These are phyloP conservation scores for Globomyces sp. DNA, from an alignment of 371 early-diverging fungal genomes.

Conservation along the genomic window DNA sequence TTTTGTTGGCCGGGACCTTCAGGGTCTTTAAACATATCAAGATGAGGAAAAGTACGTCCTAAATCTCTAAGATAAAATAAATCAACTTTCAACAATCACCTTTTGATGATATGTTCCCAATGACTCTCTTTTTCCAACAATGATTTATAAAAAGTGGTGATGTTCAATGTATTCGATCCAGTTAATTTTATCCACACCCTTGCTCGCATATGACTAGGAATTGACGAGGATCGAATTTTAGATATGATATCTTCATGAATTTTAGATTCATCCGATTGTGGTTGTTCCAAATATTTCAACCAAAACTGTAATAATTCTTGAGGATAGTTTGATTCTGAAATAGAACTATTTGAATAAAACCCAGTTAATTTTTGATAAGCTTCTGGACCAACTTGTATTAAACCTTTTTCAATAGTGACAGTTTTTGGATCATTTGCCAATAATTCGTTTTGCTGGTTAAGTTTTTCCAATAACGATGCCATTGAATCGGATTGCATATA, in stretches of 20 bases:
- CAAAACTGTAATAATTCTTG: not conserved
- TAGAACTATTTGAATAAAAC: not conserved
- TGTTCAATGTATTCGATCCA: constrained; percentile 25
- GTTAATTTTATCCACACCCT: constrained; percentile 38
- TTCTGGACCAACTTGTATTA: not conserved
- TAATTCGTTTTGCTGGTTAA: not conserved
- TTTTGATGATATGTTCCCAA: constrained; percentile 80
- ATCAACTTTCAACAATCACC: constrained; percentile 19
- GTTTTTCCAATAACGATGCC: not conserved
- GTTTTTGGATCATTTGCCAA: constrained; percentile 1
- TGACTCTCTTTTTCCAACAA: constrained; percentile 67
- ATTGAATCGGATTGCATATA: not conserved
- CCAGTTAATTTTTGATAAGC: not conserved
- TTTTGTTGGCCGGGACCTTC: constrained; percentile 83
- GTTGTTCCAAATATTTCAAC: not conserved
- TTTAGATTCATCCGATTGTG: not conserved
- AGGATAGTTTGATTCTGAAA: not conserved
- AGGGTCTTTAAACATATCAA: constrained; percentile 72
- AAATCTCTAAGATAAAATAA: constrained; percentile 62
- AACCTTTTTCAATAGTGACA: not conserved
- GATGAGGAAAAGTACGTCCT: constrained; percentile 80
- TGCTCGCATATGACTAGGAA: constrained; percentile 34
- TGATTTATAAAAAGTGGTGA: constrained; percentile 72
- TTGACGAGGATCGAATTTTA: constrained; percentile 29
- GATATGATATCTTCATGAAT: constrained; percentile 13